phyloP scores from a whole-genome alignment of 139 green algal species.

The Tetradesmus obliquus region DNA sequence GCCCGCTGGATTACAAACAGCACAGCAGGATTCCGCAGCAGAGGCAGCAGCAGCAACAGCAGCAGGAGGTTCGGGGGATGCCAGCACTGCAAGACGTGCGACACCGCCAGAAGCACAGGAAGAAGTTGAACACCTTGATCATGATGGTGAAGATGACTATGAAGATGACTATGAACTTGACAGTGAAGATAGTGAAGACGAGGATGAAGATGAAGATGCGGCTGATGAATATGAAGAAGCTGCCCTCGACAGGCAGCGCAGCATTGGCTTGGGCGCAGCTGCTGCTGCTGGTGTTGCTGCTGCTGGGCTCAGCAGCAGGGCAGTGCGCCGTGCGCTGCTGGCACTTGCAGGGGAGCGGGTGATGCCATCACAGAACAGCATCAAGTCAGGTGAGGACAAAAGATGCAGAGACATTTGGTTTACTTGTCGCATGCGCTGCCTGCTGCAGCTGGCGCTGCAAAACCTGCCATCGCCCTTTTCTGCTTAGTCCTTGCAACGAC shows the following conservation, averaged over 20 bases:
- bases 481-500: background rate
- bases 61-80: background rate
- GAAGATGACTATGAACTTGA: background rate
- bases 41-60: constrained; percentile 10
- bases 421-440: background rate
- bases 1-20: background rate
- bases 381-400: background rate
- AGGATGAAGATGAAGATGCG: background rate
- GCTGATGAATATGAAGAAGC: background rate
- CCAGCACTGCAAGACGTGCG: too few relatives aligned
- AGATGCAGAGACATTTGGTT: background rate
- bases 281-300: background rate
- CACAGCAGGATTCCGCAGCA: background rate
- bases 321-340: background rate
- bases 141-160: background rate
- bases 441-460: background rate
- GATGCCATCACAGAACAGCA: constrained; percentile 8
- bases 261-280: background rate
- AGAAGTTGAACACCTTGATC: too few relatives aligned
- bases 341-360: background rate
- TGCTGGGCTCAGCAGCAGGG: background rate
- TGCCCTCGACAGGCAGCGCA: background rate
- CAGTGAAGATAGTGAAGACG: background rate
- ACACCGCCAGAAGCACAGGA: background rate
- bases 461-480: too few relatives aligned